These are phyloP conservation scores for Striga hermonthica DNA, from an alignment of 305 asterid species.

Conservation along the genomic window DNA sequence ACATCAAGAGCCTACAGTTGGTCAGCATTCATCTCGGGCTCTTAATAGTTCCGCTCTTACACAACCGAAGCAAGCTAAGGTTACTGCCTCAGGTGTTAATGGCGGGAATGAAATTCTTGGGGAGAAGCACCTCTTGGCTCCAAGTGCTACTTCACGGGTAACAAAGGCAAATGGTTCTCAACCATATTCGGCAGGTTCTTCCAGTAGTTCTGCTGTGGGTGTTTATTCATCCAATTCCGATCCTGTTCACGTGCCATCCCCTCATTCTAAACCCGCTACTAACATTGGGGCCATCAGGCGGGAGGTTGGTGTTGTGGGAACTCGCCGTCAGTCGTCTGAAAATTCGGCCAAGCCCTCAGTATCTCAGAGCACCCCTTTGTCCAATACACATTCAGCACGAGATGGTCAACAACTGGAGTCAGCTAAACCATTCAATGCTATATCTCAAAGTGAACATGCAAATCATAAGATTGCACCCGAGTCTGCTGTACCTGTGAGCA, in stretches of 20 bases:
- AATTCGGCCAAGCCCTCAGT: conserved; percentile 53
- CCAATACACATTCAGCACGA: conserved; percentile 46
- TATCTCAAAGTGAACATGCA: conserved; percentile 49
- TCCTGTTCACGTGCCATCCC: conserved; percentile 97
- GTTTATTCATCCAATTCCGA: conserved; percentile 85
- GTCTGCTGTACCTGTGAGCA: conserved; percentile 45
- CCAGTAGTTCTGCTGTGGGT: conserved; percentile 58
- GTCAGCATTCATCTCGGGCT: conserved; percentile 42
- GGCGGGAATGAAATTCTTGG: conserved; percentile 45
- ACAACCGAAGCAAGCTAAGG: conserved; percentile 51
- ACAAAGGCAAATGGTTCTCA: conserved; percentile 45
- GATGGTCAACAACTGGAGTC: conserved; percentile 56
- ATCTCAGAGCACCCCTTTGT: conserved; percentile 46
- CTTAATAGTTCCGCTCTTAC: conserved; percentile 41
- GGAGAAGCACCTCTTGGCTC: conserved; percentile 42
- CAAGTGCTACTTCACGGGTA: conserved; percentile 38
- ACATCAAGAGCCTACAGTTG: conserved; percentile 47
- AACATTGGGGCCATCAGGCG: conserved; percentile 89
- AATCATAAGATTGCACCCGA: conserved; percentile 48
- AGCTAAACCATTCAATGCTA: conserved; percentile 33
- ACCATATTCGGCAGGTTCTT: conserved; percentile 35
- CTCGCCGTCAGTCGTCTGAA: conserved; percentile 72
- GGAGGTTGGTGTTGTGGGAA: conserved; percentile 95
- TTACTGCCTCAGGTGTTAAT: conserved; percentile 37
- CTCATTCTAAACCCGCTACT: conserved; percentile 71